Conservation (phyloP, 148 eudicot species). For the Nepenthes gracilis region DNA sequence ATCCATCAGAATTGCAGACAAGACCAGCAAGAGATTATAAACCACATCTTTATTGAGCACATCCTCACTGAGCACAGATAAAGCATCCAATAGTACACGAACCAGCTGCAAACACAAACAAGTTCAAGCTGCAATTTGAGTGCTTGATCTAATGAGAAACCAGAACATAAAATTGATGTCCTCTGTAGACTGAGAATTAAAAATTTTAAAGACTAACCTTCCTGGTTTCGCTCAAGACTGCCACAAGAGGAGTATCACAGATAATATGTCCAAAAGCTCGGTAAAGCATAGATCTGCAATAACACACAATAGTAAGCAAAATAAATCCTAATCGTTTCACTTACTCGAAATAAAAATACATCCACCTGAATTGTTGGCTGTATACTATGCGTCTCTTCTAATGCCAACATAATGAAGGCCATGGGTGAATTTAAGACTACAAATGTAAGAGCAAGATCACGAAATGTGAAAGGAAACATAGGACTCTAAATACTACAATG, state of each 20-base stretch:
- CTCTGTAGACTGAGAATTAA: not conserved
- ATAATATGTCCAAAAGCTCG: constrained; percentile 70
- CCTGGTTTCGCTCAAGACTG: constrained; percentile 59
- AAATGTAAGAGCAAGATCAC: too few relatives aligned
- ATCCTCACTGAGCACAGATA: constrained; percentile 54
- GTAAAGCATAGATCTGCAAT: constrained; percentile 60
- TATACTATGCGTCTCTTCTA: too few relatives aligned
- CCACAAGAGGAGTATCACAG: constrained; percentile 53
- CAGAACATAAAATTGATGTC: not conserved
- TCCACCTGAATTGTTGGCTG: too few relatives aligned
- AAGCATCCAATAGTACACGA: constrained; percentile 49
- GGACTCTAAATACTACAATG: too few relatives aligned
- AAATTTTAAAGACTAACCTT: constrained; percentile 40
- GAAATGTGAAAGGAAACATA: too few relatives aligned
- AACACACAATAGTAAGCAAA: constrained; percentile 1
- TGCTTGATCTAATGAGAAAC: not conserved
- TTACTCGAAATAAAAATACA: too few relatives aligned
- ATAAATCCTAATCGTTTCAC: not conserved
- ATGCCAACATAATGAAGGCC: too few relatives aligned
- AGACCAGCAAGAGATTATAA: constrained; percentile 57
- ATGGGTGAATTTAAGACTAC: too few relatives aligned
- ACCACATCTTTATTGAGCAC: constrained; percentile 46
- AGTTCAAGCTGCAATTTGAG: not conserved
- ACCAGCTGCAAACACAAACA: constrained; percentile 53
- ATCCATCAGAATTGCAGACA: constrained; percentile 72